phyloP scores from a whole-genome alignment of 768 basidiomycete species.

The Leccinum boreale region DNA sequence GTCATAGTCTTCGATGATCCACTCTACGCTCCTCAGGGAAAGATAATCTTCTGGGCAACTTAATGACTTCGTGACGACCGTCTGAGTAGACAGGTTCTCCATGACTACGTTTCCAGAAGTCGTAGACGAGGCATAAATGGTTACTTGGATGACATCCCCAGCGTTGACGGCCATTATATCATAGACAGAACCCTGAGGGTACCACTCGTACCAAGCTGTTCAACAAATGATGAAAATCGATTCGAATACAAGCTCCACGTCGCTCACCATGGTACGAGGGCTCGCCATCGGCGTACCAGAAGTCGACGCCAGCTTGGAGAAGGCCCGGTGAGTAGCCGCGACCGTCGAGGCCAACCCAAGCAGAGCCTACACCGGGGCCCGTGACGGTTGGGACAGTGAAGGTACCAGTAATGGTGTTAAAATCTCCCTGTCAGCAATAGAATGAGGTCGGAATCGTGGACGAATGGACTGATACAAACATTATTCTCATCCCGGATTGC shows the following conservation, averaged over 20 bases:
- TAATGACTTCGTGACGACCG: slow-evolving; percentile 4
- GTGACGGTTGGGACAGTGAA: slow-evolving; percentile 6
- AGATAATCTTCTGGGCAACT: slow-evolving; percentile 13
- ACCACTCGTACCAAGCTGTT: slow-evolving; percentile 25
- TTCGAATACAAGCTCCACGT: neutral
- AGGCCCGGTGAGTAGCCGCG: slow-evolving; percentile 3
- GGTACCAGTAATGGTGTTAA: slow-evolving; percentile 10
- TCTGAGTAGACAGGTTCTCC: slow-evolving; percentile 18
- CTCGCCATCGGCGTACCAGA: neutral
- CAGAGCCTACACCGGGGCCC: neutral
- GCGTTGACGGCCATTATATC: slow-evolving; percentile 6
- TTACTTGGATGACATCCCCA: slow-evolving; percentile 17
- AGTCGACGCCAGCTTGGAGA: slow-evolving; percentile 16
- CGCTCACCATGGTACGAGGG: slow-evolving; percentile 7
- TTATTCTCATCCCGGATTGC: slow-evolving; percentile 7
- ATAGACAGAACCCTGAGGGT: slow-evolving; percentile 15
- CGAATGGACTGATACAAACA: slow-evolving; percentile 6
- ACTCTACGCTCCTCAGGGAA: slow-evolving; percentile 18
- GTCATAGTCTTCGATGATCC: slow-evolving; percentile 24
- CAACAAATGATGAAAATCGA: neutral
- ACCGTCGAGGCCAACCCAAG: slow-evolving; percentile 19
- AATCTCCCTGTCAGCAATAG: slow-evolving; percentile 4
- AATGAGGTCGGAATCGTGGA: neutral
- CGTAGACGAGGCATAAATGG: slow-evolving; percentile 15
- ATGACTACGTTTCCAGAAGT: slow-evolving; percentile 17